Conservation (phyloP, 441 rosid genomes). For the Bruguiera hainesii region DNA sequence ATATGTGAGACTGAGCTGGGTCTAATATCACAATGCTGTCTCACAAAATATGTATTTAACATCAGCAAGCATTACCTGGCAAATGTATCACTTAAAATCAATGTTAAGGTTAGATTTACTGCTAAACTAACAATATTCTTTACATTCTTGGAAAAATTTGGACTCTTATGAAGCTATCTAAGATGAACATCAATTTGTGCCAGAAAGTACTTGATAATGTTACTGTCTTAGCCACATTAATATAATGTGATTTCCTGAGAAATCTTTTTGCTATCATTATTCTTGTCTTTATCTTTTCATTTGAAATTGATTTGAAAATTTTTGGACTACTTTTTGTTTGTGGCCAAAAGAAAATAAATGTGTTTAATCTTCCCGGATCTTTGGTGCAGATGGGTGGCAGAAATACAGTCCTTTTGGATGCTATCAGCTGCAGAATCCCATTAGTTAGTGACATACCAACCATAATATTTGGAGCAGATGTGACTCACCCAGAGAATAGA, state of each 20-base stretch:
- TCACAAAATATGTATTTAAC: slow-evolving; percentile 81
- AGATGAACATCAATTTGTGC: background rate
- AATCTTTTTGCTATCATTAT: no score
- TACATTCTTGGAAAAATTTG: background rate
- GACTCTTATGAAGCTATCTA: no score
- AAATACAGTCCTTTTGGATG: slow-evolving; percentile 88
- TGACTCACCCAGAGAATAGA: slow-evolving; percentile 88
- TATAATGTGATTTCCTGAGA: no score
- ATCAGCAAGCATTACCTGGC: slow-evolving; percentile 88
- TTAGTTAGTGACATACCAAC: slow-evolving; percentile 89
- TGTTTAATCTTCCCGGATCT: background rate
- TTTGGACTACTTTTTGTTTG: background rate
- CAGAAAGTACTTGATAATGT: no score
- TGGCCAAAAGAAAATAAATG: background rate
- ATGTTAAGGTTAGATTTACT: slow-evolving; percentile 61
- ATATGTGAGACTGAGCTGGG: slow-evolving; percentile 97
- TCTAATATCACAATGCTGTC: slow-evolving; percentile 89
- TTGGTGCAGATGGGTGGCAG: slow-evolving; percentile 78
- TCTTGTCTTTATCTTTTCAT: no score
- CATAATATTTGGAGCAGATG: slow-evolving; percentile 92
- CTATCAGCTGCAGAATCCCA: slow-evolving; percentile 82
- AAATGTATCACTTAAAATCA: slow-evolving; percentile 82
- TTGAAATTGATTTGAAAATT: no score
- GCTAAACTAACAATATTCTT: background rate
- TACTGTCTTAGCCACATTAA: no score